Base-by-base conservation (phyloP, 148 eudicot genomes). In the Fagopyrum esculentum region DNA sequence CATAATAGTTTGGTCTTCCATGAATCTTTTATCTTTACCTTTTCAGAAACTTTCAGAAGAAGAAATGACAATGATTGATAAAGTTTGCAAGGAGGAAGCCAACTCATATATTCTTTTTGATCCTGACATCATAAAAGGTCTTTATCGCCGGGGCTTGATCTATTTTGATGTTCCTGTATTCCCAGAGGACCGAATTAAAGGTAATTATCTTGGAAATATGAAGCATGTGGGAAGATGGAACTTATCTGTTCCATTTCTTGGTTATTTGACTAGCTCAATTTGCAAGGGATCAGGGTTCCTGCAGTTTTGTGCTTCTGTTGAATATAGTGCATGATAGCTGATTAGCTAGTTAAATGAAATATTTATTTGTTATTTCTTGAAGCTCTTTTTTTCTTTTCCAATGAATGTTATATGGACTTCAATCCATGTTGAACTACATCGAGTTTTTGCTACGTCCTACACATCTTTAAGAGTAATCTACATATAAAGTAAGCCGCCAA, bases 71-170 rank as follows among this genome's bases (percentile, higher is more conserved):
- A 95, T 91, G 63, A 92, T 95, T 78, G 98, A 95, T 81, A 95
- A 95, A 85, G 86, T 95, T 64, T 92, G 98, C 82, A 90, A 95
- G 87, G 98, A 95, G 84, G 97, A 95, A 82, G 96, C 91, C 76
- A 95, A 91, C 82, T 83, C 97, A 64, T 90, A 79, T 76, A 84
- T 92, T 74, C 89, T 91, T 76, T 95, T 92, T 83, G 93, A 92
- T 79, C 96, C 97, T 78, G 88, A 85, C 22, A 81, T 89, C 68
- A 75, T 92, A 73, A 95, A 87, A 88, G 98, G 97, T 47, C 92
- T 95, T 70, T 83, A 79, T 73, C 89, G 84, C 45, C 87, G 98
- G 69, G 98, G 98, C 15, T 86, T 95, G 68, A 80, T 95, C 75
- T 95, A 95, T 84, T 90, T 90, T 89, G 96, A 95, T 79, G 93